Base-by-base conservation (phyloP, 2,329 filamentous ascomycete genomes). In the Neofusicoccum sp. region DNA sequence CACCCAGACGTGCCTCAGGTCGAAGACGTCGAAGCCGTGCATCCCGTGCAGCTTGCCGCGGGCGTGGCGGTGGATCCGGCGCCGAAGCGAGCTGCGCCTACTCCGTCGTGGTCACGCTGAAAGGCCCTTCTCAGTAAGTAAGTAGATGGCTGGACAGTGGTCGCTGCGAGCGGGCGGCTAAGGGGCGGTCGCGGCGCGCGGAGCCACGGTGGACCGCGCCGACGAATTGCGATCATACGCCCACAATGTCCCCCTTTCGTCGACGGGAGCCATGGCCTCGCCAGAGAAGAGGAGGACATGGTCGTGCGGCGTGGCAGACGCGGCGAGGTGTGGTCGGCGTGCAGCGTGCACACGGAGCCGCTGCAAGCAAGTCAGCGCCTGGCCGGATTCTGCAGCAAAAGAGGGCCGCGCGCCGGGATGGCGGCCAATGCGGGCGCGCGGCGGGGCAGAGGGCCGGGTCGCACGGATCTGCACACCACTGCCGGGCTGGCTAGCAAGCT, bases 211-310 rank as follows among this genome's bases (percentile, higher is more conserved):
- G 4, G 81, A 78, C 92, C 91, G 96, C 11, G 75, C 76, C 59
- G 82, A 76, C n/a, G 78, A 77, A 62, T 81, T 78, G 1, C 88
- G 86, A 70, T 91, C 84, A 68, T 90, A 93, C 31, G 86, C 79
- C 91, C 91, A 96, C 56, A 96, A 80, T 3, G 85, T 80, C 14
- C 91, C 91, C 9, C 79, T 73, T 69, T 96, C 91, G 57, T 93
- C 85, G 9, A 96, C 79, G 0, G 90, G 86, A 1, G 83, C 78
- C 84, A 90, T 87, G 30, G 85, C 85, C 3, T 80, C 75, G 0
- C 89, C 91, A 49, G 90, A 91, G 73, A 93, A 96, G 43, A 96
- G 65, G 75, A 93, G 93, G 68, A 96, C 86, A 24, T 86, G 86
- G 45, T 83, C 82, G 61, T 86, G 82, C 61, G 95, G 83, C 1